These are phyloP conservation scores for Terana coerulea DNA, from an alignment of 768 basidiomycete genomes.

Conservation along the genomic window DNA sequence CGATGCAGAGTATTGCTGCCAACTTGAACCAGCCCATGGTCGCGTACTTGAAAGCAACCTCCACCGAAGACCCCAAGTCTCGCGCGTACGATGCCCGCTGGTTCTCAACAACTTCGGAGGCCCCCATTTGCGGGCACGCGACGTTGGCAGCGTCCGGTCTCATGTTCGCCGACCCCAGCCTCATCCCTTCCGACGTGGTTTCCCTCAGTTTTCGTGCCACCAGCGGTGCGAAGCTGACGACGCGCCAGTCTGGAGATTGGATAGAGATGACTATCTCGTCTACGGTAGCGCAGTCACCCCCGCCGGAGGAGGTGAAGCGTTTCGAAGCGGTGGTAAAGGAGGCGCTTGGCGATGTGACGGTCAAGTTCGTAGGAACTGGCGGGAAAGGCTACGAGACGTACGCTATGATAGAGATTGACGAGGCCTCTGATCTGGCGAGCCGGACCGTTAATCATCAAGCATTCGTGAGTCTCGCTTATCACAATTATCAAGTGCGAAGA, in stretches of 20 bases:
- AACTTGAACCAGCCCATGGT: conserved; percentile 46
- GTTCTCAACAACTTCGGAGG: conserved; percentile 9
- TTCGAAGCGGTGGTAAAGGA: conserved; percentile 30
- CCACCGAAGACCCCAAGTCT: conserved; percentile 18
- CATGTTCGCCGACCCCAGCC: conserved; percentile 22
- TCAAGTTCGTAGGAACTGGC: conserved; percentile 37
- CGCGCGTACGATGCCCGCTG: conserved; percentile 30
- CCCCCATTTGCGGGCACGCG: conserved; percentile 18
- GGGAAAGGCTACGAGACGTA: conserved; percentile 30
- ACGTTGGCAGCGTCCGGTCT: conserved; percentile 36
- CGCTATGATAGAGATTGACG: conserved; percentile 41
- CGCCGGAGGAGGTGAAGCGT: conserved; percentile 27
- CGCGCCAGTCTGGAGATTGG: conserved; percentile 13
- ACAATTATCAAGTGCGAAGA: neutral
- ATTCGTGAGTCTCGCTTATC: conserved; percentile 29
- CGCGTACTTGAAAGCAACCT: conserved; percentile 30
- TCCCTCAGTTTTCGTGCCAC: conserved; percentile 18
- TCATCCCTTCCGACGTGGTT: neutral
- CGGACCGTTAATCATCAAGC: conserved; percentile 28
- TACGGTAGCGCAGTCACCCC: conserved; percentile 22
- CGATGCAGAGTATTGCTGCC: conserved; percentile 32
- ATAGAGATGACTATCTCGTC: conserved; percentile 38
- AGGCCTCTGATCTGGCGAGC: conserved; percentile 32
- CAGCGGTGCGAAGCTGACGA: conserved; percentile 23
- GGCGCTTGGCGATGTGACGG: conserved; percentile 36